Conservation (phyloP, 768 basidiomycete species). For the Kwoniella dendrophila region DNA sequence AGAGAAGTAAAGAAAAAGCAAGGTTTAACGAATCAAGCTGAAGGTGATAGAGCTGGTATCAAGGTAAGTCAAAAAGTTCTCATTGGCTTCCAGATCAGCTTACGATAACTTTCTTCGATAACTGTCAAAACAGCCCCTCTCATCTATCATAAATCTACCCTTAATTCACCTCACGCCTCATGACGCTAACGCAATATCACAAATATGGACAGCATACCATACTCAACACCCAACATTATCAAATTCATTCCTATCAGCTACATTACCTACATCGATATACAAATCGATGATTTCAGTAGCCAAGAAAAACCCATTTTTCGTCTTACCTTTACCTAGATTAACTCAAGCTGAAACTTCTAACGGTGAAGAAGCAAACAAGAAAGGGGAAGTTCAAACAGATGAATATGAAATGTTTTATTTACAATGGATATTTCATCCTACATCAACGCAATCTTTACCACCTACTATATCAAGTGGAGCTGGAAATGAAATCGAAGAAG, state of each 20-base stretch:
- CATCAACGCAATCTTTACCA: constrained; percentile 60
- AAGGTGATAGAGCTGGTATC: constrained; percentile 52
- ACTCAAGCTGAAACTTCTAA: constrained; percentile 46
- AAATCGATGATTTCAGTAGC: constrained; percentile 68
- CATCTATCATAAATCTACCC: constrained; percentile 75
- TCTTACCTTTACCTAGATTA: constrained; percentile 75
- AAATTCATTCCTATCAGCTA: constrained; percentile 80
- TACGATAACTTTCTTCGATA: not conserved
- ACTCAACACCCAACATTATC: constrained; percentile 75
- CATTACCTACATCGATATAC: constrained; percentile 74
- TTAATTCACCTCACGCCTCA: constrained; percentile 70
- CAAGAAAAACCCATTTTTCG: constrained; percentile 71
- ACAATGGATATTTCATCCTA: constrained; percentile 84
- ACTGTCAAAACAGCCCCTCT: constrained; percentile 66
- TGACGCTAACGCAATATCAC: constrained; percentile 71
- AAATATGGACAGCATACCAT: constrained; percentile 89
- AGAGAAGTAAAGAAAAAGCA: constrained; percentile 5
- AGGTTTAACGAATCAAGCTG: constrained; percentile 24
- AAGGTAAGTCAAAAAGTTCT: constrained; percentile 46
- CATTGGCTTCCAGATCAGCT: not conserved
- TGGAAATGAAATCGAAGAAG: no score
- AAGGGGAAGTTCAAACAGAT: constrained; percentile 61
- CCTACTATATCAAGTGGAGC: no score
- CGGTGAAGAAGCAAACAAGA: constrained; percentile 29
- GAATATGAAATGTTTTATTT: constrained; percentile 66